Base-by-base conservation (phyloP, 208 protist species). In the Plasmodiophora brassicae region DNA sequence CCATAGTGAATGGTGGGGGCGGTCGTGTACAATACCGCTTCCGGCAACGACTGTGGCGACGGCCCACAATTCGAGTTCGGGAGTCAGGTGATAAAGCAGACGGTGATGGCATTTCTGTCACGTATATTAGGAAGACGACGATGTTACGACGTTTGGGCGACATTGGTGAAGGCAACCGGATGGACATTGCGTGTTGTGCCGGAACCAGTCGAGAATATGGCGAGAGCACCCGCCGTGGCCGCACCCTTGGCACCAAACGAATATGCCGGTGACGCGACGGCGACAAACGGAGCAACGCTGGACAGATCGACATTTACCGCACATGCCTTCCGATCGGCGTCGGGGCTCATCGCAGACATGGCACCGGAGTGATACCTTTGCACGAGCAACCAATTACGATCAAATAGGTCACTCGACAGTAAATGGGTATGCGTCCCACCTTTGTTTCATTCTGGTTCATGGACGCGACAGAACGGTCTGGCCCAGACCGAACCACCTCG, bases 371-470 rank as follows among this genome's bases (percentile, higher is more conserved):
- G n/a, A n/a, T n/a, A n/a, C n/a, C n/a, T n/a, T n/a, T n/a, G n/a
- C n/a, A n/a, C n/a, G n/a, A n/a, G n/a, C n/a, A n/a, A n/a, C n/a
- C n/a, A n/a, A n/a, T n/a, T n/a, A n/a, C n/a, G n/a, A n/a, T n/a
- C n/a, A n/a, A n/a, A n/a, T n/a, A n/a, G n/a, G n/a, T n/a, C n/a
- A n/a, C n/a, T n/a, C n/a, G n/a, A n/a, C n/a, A n/a, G n/a, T n/a
- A n/a, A n/a, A n/a, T n/a, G n/a, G n/a, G n/a, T n/a, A n/a, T n/a
- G n/a, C n/a, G 10, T 44, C 20, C 65, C 14, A 78, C 65, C 41
- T 78, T 32, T 5, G 65, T 78, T 36, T 78, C 65, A 8, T 14
- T 78, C n/a, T 78, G 65, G 41, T 78, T 78, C 65, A 78, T 78
- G 20, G 5, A 32, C 14, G 65, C 65, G 5, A 78, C 65, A 32